phyloP scores from a whole-genome alignment of 495 filamentous ascomycete species.

The Lichenothelia convexa region DNA sequence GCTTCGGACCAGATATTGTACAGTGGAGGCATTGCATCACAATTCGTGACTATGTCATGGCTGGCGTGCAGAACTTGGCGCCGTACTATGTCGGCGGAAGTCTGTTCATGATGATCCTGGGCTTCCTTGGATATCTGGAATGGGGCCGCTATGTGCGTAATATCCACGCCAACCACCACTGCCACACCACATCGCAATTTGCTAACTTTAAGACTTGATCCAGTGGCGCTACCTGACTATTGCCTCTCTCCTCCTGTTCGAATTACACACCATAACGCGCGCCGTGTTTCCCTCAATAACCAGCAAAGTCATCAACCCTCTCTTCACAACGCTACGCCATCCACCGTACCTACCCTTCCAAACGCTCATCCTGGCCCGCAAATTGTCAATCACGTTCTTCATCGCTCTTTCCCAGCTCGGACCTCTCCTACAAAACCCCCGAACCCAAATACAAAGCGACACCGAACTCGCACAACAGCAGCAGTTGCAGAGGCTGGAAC shows the following conservation, averaged over 20 bases:
- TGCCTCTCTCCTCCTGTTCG: slow-evolving; percentile 47
- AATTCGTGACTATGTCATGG: slow-evolving; percentile 50
- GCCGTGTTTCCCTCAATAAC: slow-evolving; percentile 38
- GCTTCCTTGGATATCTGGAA: slow-evolving; percentile 62
- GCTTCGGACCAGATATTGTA: slow-evolving; percentile 63
- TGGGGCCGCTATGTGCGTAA: slow-evolving; percentile 48
- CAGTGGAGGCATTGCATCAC: slow-evolving; percentile 51
- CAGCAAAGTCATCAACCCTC: slow-evolving; percentile 40
- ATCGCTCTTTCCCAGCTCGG: slow-evolving; percentile 80
- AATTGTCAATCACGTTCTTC: slow-evolving; percentile 58
- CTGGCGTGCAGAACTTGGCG: slow-evolving; percentile 37
- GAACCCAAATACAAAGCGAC: slow-evolving; percentile 9
- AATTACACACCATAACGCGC: slow-evolving; percentile 54
- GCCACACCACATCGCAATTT: background rate
- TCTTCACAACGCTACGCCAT: slow-evolving; percentile 34
- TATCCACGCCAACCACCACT: background rate
- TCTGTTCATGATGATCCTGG: slow-evolving; percentile 44
- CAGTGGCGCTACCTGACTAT: slow-evolving; percentile 79
- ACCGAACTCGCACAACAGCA: slow-evolving; percentile 18
- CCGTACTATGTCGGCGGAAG: slow-evolving; percentile 50
- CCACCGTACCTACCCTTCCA: slow-evolving; percentile 76
- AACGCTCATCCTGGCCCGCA: slow-evolving; percentile 56
- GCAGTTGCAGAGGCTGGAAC: slow-evolving; percentile 39
- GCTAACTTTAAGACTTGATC: slow-evolving; percentile 2
- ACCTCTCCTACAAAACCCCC: slow-evolving; percentile 32